Conservation (phyloP, 1,284 basidiomycete genomes). For the Serendipita sp. region DNA sequence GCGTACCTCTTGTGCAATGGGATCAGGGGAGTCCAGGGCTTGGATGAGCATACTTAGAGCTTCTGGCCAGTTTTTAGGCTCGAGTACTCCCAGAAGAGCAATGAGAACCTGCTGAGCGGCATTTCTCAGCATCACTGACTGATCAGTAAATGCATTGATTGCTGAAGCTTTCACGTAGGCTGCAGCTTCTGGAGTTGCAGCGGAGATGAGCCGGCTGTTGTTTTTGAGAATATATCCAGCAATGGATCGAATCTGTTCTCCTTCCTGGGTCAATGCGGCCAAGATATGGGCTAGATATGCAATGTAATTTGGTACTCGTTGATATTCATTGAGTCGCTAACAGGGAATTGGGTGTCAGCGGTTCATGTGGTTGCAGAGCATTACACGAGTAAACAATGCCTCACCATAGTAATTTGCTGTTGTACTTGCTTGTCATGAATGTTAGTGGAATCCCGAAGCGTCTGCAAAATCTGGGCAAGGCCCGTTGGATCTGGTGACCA, state of each 20-base stretch:
- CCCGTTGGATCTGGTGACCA: conserved; percentile 69
- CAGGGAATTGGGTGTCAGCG: conserved; percentile 6
- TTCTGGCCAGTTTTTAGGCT: conserved; percentile 85
- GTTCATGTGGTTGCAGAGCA: no score
- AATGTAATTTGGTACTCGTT: conserved; percentile 83
- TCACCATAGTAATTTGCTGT: conserved; percentile 60
- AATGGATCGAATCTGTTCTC: conserved; percentile 84
- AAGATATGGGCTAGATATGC: conserved; percentile 94
- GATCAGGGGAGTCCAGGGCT: conserved; percentile 58
- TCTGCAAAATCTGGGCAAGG: conserved; percentile 70
- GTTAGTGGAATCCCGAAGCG: conserved; percentile 73
- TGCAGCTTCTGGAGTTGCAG: conserved; percentile 49
- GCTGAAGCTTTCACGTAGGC: conserved; percentile 75
- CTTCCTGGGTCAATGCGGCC: conserved; percentile 65
- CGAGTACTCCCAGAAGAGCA: conserved; percentile 68
- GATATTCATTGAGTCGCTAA: conserved; percentile 82
- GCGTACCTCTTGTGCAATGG: conserved; percentile 73
- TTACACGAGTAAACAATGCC: conserved; percentile 15
- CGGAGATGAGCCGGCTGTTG: conserved; percentile 62
- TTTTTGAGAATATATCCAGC: conserved; percentile 97
- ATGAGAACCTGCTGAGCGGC: conserved; percentile 86
- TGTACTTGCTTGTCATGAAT: conserved; percentile 52
- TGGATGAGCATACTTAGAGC: conserved; percentile 72
- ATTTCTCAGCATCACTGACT: conserved; percentile 73
- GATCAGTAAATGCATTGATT: conserved; percentile 67